Evolutionary conservation across 1,284 basidiomycete genomes (phyloP).

Genomic region (Leccinum pachyderme): DNA sequence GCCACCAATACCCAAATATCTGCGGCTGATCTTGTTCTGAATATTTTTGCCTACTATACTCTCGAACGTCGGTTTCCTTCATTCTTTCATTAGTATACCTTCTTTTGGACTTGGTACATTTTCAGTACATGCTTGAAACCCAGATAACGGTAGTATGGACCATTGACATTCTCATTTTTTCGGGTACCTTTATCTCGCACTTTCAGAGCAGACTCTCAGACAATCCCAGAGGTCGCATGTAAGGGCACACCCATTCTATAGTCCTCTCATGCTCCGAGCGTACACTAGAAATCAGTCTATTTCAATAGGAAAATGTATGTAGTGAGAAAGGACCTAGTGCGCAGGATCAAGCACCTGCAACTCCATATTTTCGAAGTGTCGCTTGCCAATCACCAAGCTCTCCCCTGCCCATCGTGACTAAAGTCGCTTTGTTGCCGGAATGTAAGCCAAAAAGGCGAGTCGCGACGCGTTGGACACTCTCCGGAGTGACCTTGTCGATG

Average conservation of each 20-base stretch:
- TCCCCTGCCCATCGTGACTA: constrained; percentile 73
- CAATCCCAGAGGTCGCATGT: not conserved
- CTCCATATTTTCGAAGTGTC: constrained; percentile 66
- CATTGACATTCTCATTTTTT: not conserved
- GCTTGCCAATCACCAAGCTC: constrained; percentile 61
- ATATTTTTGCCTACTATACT: not conserved
- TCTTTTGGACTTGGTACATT: not conserved
- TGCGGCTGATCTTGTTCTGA: constrained; percentile 39
- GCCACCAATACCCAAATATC: constrained; percentile 49
- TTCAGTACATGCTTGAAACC: not conserved
- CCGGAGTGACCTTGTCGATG: constrained; percentile 80
- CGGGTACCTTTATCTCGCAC: not conserved
- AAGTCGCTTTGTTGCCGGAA: constrained; percentile 60
- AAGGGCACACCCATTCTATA: not conserved
- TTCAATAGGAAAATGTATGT: not conserved
- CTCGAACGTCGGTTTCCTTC: not conserved
- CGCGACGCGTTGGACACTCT: constrained; percentile 73
- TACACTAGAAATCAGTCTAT: not conserved
- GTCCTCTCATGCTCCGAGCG: not conserved
- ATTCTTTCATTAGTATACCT: not conserved
- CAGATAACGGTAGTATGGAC: not conserved
- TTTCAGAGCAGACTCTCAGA: not conserved
- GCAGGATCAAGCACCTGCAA: constrained; percentile 37
- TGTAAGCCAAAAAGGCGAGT: constrained; percentile 66
- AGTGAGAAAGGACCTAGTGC: not conserved